Evolutionary conservation across 495 filamentous ascomycete species (phyloP), one percentile per base, ranked within the genome.

Genomic region (Penicillium tannophilum): DNA sequence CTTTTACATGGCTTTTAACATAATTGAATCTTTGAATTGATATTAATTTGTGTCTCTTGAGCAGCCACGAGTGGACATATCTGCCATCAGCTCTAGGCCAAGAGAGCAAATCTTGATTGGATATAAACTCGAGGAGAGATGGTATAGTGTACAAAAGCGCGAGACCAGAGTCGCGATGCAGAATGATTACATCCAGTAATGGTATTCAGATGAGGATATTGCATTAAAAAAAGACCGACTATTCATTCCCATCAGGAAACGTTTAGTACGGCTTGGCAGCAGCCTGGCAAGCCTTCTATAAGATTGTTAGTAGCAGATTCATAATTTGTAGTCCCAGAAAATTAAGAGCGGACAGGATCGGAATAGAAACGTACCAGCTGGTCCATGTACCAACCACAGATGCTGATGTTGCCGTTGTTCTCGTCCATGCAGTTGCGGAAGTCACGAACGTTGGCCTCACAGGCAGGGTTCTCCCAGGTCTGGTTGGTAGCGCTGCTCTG

Each of bases 341-440:
- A 4, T 16, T 24, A 12, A 6, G 9, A 47, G 16, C 48, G 20
- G 31, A 44, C 50, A 33, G 20, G 36, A 51, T 11, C 17, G 41
- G 48, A 33, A 39, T 42, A 43, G 53, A 74, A 57, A 74, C 73
- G 52, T 75, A 86, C 82, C 72, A 98, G 80, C 84, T 98, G 94
- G 75, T 98, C 93, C 66, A 98, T 75, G 73, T 98, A 98, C 94
- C 94, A 98, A 61, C 88, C 86, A 79, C 94, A 98, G 66, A 96
- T 96, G 72, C 89, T 87, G 88, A 98, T 87, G 73, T 94, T 89
- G 56, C 95, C 95, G 66, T 85, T 74, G 74, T 98, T 88, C 65
- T 98, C 88, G 70, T 97, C 92, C 85, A 98, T 86, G 84, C 94
- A 98, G 77, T 88, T 86, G 61, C 91, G 91, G 85, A 98, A 97